Base-by-base conservation (phyloP, 2,329 filamentous ascomycete species). In the Sclerotinia minor region DNA sequence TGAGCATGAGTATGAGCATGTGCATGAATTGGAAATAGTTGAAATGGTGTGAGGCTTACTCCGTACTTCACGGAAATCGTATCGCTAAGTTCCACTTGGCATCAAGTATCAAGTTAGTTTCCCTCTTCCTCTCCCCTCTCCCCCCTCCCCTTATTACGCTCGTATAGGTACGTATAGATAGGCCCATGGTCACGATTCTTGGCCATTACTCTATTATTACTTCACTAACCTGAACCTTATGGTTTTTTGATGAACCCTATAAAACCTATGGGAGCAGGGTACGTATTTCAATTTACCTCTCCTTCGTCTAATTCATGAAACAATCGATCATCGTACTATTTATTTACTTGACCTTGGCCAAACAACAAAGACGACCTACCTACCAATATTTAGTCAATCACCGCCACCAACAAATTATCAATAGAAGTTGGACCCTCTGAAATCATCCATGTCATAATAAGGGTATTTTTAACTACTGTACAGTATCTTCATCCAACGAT, bases 201-300 rank as follows among this genome's bases (percentile, higher is more conserved):
- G 21, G 24, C 41, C 41, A 47, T 59, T 59, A 59, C 41, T 47
- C 29, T 59, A 59, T 59, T 24, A 59, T 59, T 59, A 59, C 55
- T 59, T 58, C 55, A 58, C 44, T 41, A 45, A 45, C n/a, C 11
- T 41, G 6, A 38, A 1, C 26, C 35, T 8, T 29, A 6, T 11
- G 38, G 13, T 9, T 32, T 38, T 35, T n/a, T 2, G 24, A 24
- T 24, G 38, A 41, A 17, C 29, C 52, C 54, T 55, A 38, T 38
- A 21, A 41, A 41, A 2, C 52, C 21, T 38, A 35, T n/a, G 32
- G 32, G n/a, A 15, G 35, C 55, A n/a, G 15, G 13, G 7, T 13
- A 38, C 29, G 7, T 13, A 38, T 44, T n/a, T 44, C 21, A 17
- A 17, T 26, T 21, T 21, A 29, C 38, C 26, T 24, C 26, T 21